These are phyloP conservation scores for Fusarium miscanthi DNA, from an alignment of 2,329 filamentous ascomycete species.

Conservation along the genomic window DNA sequence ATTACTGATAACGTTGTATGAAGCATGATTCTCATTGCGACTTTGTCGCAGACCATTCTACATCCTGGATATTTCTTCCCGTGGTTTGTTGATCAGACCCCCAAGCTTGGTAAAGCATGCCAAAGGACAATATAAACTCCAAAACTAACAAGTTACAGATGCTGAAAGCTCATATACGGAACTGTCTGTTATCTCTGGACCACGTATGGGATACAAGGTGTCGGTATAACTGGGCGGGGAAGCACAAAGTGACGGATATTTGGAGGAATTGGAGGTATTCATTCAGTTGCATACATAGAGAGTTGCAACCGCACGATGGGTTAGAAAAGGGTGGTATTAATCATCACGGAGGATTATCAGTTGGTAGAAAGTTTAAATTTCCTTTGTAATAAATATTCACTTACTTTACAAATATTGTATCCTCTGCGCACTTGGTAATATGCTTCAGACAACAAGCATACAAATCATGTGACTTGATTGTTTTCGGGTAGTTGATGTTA, in stretches of 20 bases:
- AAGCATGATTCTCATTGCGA: slow-evolving; percentile 8
- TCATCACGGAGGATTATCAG: fast-evolving
- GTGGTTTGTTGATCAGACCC: neutral
- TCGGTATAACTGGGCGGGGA: neutral
- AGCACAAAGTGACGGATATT: fast-evolving
- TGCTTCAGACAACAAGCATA: fast-evolving
- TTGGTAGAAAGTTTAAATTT: fast-evolving
- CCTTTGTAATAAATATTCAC: too few species aligned
- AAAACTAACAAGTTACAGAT: neutral
- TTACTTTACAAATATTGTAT: fast-evolving
- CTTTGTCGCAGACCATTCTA: neutral
- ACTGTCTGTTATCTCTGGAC: neutral
- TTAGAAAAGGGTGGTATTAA: fast-evolving
- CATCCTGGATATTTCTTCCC: slow-evolving; percentile 3
- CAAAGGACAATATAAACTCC: fast-evolving
- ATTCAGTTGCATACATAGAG: fast-evolving
- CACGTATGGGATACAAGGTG: neutral
- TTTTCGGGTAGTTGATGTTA: fast-evolving
- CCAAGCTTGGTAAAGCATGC: neutral
- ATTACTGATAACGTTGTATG: fast-evolving
- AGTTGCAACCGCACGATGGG: fast-evolving
- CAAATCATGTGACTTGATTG: neutral
- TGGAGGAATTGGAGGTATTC: fast-evolving
- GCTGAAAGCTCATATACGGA: neutral
- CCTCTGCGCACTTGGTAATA: fast-evolving